Evolutionary conservation across 768 basidiomycete genomes (phyloP), one percentile per base, ranked within the genome.

Genomic region (Xerocomellus intermedius): DNA sequence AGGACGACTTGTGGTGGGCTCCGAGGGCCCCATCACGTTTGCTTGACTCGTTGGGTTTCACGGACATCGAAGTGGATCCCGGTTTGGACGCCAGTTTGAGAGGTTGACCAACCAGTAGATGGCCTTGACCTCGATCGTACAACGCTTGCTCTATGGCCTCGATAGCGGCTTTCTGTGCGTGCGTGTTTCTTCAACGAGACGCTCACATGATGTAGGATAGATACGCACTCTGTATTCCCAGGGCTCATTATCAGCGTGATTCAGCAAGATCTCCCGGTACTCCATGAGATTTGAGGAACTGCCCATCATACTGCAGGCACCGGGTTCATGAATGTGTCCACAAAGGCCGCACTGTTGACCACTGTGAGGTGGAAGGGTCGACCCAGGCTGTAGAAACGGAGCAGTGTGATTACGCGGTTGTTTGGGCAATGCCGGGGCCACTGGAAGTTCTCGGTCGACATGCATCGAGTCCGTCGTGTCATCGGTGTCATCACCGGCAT

Each of bases 141-240:
- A 93, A 73, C 3, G 82, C 77, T 54, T 83, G 76, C 54, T 93
- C 91, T 57, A 93, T 91, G 7, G 82, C 82, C 26, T 72, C 69
- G 47, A 93, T 80, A 13, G 91, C 90, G 42, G 78, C 81, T 60
- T 70, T 75, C 89, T 89, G 64, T 46, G 48, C 61, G 12, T 48
- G 2, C 60, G 12, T 48, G 1, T 50, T 51, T 46, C 26, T 46
- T 50, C 55, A 63, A 53, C 44, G 16, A 45, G 37, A 54, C 8
- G 2, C 43, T 41, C 39, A 35, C n/a, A 45, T 35, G 37, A 61
- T 41, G 9, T 37, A 39, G 16, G 17, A 19, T 53, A 3, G 24
- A 72, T 74, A 61, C 67, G 22, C 69, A 89, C 89, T 62, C 88
- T 75, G 36, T 79, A 76, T 65, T 86, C 83, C 63, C 80, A 77